These are phyloP conservation scores for Hortaea sp. DNA, from an alignment of 2,329 filamentous ascomycete genomes.

Conservation along the genomic window DNA sequence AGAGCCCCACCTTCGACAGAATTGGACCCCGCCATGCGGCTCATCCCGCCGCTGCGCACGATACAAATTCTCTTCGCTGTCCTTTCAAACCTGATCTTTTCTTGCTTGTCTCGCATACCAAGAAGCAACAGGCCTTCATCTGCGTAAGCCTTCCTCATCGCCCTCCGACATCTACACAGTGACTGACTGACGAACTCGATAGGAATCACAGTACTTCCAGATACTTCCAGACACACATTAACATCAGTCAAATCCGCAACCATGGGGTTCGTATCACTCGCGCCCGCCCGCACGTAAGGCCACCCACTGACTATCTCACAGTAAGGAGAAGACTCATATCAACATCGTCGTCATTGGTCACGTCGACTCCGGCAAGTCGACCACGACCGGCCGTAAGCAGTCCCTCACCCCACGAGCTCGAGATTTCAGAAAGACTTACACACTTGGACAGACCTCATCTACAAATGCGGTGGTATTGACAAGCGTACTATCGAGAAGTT, in stretches of 20 bases:
- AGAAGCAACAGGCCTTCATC: conserved; percentile 11
- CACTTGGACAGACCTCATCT: conserved; percentile 82
- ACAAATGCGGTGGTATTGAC: conserved; percentile 99
- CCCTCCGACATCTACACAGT: not conserved
- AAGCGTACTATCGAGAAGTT: conserved; percentile 99
- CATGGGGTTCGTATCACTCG: conserved; percentile 11
- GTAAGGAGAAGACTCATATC: conserved; percentile 95
- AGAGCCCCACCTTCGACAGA: not conserved
- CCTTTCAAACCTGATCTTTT: not conserved
- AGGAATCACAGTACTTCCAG: conserved; percentile 5
- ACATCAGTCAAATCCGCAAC: conserved; percentile 10
- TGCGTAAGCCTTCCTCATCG: conserved; percentile 9
- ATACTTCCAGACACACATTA: conserved; percentile 5
- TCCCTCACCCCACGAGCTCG: conserved; percentile 18
- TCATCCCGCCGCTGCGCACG: not conserved
- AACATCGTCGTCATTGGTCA: conserved; percentile 96
- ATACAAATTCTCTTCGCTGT: not conserved
- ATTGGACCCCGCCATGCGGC: not conserved
- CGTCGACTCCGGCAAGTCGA: conserved; percentile 99
- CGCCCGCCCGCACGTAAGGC: not conserved
- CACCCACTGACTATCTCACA: conserved; percentile 34
- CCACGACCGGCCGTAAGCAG: conserved; percentile 70
- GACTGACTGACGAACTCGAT: not conserved
- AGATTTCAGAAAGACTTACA: conserved; percentile 28
- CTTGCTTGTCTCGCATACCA: not conserved